Evolutionary conservation across 2,329 filamentous ascomycete genomes (phyloP).

Genomic region (Exophiala sideris): DNA sequence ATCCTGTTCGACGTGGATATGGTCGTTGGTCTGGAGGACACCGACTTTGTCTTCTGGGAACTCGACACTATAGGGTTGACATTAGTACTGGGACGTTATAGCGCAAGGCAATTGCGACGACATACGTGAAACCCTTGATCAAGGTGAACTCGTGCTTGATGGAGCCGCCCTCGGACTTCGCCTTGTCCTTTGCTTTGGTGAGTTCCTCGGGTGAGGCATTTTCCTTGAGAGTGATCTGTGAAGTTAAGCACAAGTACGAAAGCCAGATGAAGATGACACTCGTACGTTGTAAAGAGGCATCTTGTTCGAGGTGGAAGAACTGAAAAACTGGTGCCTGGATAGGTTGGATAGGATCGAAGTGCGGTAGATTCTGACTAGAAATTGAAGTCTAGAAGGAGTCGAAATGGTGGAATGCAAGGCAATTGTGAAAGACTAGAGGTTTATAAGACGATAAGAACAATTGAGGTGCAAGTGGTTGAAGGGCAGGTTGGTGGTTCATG

Average conservation of each 20-base stretch:
- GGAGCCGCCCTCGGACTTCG: conserved; percentile 71
- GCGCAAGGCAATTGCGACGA: conserved; percentile 23
- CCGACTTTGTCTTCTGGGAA: conserved; percentile 65
- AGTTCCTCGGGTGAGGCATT: conserved; percentile 65
- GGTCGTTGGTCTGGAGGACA: conserved; percentile 64
- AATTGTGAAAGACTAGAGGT: not conserved
- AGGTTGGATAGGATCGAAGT: not conserved
- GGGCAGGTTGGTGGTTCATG: too few relatives aligned
- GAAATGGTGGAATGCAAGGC: not conserved
- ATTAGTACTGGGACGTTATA: not conserved
- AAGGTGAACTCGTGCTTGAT: conserved; percentile 80
- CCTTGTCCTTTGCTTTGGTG: conserved; percentile 70
- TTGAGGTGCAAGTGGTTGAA: too few relatives aligned
- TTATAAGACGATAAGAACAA: not conserved
- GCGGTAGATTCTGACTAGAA: not conserved
- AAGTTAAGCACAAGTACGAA: not conserved
- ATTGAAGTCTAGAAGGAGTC: not conserved
- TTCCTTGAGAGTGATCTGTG: conserved; percentile 74
- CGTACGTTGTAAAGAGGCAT: conserved; percentile 43
- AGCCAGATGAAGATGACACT: conserved; percentile 8
- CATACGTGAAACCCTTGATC: conserved; percentile 92
- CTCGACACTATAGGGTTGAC: conserved; percentile 57
- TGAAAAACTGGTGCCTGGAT: conserved; percentile 1
- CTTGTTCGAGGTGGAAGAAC: conserved; percentile 15
- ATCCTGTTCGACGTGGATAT: conserved; percentile 78